Evolutionary conservation across 495 filamentous ascomycete genomes (phyloP).

Genomic region (Recurvomyces mirabilis): DNA sequence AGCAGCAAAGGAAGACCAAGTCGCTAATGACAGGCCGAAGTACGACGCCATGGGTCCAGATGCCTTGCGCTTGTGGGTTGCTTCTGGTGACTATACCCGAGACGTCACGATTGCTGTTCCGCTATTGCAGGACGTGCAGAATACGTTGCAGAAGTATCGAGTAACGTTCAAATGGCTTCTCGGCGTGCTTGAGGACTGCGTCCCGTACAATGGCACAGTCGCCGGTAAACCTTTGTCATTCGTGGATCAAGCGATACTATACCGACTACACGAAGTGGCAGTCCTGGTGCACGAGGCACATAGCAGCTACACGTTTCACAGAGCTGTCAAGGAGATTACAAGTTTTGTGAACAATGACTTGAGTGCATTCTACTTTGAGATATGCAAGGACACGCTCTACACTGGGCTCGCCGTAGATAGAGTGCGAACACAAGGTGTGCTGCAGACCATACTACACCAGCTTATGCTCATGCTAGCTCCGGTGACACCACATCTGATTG

Average conservation of each 20-base stretch:
- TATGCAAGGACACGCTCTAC: constrained; percentile 82
- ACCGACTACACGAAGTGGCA: constrained; percentile 56
- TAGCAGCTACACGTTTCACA: constrained; percentile 69
- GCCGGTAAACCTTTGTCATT: constrained; percentile 28
- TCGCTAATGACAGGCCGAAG: constrained; percentile 25
- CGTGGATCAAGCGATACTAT: constrained; percentile 62
- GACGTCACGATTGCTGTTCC: constrained; percentile 71
- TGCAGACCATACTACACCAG: constrained; percentile 57
- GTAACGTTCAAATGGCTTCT: constrained; percentile 79
- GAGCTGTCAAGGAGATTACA: constrained; percentile 59
- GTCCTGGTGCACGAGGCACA: constrained; percentile 49
- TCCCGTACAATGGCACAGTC: constrained; percentile 26
- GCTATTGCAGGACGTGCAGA: constrained; percentile 62
- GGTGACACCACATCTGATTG: constrained; percentile 71
- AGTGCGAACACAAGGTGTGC: constrained; percentile 49
- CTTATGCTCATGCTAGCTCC: constrained; percentile 69
- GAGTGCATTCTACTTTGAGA: constrained; percentile 88
- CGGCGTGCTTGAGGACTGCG: constrained; percentile 61
- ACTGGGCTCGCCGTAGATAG: constrained; percentile 53
- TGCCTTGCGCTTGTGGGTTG: constrained; percentile 85
- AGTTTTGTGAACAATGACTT: constrained; percentile 70
- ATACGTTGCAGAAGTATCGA: constrained; percentile 69
- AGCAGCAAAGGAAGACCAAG: constrained; percentile 3
- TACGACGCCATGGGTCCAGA: constrained; percentile 63
- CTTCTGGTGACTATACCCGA: constrained; percentile 77